phyloP scores from a whole-genome alignment of 73 alveolate species.

The Blepharisma stoltei region DNA sequence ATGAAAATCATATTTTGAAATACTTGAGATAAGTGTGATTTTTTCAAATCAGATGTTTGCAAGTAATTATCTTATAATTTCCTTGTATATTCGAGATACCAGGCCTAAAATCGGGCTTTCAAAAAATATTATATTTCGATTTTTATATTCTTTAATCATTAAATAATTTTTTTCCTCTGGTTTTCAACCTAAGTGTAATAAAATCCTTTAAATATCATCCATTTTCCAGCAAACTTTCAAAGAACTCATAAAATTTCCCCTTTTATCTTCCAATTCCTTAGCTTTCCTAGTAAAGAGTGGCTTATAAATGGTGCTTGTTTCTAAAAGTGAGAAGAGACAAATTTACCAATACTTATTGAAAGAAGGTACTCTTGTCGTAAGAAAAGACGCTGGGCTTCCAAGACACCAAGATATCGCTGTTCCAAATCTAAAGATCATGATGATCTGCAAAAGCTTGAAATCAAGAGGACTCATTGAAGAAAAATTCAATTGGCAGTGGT shows the following conservation, averaged over 20 bases:
- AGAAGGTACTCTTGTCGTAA: constrained; percentile 88
- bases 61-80: no score
- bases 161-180: no score
- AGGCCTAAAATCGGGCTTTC: no score
- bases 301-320: constrained; percentile 81
- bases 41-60: no score
- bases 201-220: no score
- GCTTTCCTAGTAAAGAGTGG: background rate
- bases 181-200: no score
- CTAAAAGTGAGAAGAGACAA: constrained; percentile 76
- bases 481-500: constrained; percentile 90
- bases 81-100: no score
- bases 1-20: no score
- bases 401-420: constrained; percentile 76
- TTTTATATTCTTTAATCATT: no score
- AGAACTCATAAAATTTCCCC: background rate
- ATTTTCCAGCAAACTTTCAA: background rate
- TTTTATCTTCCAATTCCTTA: background rate
- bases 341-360: constrained; percentile 71
- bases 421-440: constrained; percentile 81
- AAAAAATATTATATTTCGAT: no score
- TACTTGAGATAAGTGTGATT: no score
- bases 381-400: constrained; percentile 73
- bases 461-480: constrained; percentile 72
- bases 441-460: constrained; percentile 75